Conservation (phyloP, 140 eudicot species). For the Oenanthe javanica region DNA sequence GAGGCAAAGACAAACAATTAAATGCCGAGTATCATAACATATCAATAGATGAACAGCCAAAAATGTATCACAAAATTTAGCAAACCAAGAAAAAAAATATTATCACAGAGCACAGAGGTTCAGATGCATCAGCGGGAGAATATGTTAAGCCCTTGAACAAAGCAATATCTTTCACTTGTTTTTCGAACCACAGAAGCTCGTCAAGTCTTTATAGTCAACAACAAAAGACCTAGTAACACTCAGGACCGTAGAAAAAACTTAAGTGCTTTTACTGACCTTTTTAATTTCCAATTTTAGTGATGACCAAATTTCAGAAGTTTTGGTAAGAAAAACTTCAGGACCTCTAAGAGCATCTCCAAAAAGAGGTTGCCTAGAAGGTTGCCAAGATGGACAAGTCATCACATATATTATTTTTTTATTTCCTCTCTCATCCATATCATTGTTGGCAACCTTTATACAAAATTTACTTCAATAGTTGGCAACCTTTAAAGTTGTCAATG, state of each 20-base stretch:
- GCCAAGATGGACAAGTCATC: too few relatives aligned
- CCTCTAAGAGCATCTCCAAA: too few relatives aligned
- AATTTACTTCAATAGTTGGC: too few relatives aligned
- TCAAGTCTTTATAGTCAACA: too few relatives aligned
- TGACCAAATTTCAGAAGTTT: not conserved
- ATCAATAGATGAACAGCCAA: not conserved
- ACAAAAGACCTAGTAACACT: not conserved
- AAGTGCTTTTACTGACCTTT: not conserved
- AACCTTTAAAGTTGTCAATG: too few relatives aligned
- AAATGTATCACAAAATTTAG: not conserved
- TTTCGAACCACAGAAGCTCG: too few relatives aligned
- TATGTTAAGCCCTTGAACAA: not conserved
- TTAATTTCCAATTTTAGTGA: too few relatives aligned
- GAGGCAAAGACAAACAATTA: not conserved
- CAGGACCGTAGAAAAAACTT: too few relatives aligned
- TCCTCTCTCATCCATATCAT: too few relatives aligned
- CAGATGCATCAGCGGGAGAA: not conserved
- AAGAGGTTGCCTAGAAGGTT: too few relatives aligned
- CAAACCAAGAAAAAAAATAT: not conserved
- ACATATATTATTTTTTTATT: too few relatives aligned
- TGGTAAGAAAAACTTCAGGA: not conserved
- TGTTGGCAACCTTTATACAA: too few relatives aligned
- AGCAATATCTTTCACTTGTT: not conserved
- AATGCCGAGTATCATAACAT: not conserved
- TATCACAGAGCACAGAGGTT: not conserved